Evolutionary conservation across 1,139 yeast genomes (phyloP).

Genomic region (Saccharomycopsis hybrid): DNA sequence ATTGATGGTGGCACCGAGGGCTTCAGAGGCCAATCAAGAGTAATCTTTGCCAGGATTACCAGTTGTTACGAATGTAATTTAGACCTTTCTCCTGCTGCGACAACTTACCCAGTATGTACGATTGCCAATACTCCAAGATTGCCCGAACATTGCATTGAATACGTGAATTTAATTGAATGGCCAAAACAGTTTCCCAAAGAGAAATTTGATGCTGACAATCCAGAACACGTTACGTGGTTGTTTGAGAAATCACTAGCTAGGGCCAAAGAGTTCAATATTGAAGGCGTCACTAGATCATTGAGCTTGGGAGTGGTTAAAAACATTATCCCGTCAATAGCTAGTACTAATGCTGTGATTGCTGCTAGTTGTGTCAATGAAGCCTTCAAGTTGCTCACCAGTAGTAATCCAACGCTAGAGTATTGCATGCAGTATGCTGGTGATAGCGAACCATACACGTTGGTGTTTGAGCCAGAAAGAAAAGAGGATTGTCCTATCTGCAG

Average conservation of each 20-base stretch:
- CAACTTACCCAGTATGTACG: conserved; percentile 86
- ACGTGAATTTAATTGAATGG: conserved; percentile 82
- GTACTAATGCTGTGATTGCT: conserved; percentile 90
- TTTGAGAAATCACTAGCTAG: conserved; percentile 48
- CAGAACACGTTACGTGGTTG: conserved; percentile 64
- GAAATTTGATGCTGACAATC: conserved; percentile 62
- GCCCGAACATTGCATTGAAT: conserved; percentile 93
- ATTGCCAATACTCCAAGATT: conserved; percentile 89
- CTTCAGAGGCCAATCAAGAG: conserved; percentile 84
- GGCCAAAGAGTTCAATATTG: conserved; percentile 60
- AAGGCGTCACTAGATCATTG: conserved; percentile 63
- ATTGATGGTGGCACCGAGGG: conserved; percentile 98
- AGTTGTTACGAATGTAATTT: conserved; percentile 93
- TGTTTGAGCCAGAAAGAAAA: conserved; percentile 56
- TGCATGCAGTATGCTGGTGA: conserved; percentile 86
- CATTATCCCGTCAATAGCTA: conserved; percentile 90
- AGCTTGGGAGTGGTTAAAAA: conserved; percentile 88
- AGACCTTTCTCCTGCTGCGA: conserved; percentile 63
- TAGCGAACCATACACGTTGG: conserved; percentile 67
- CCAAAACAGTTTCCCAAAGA: conserved; percentile 40
- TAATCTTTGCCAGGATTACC: conserved; percentile 75
- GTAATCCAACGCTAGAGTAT: conserved; percentile 65
- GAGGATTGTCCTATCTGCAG: conserved; percentile 65
- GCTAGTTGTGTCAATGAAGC: conserved; percentile 89
- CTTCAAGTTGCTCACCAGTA: conserved; percentile 65